Conservation (phyloP, 805 yeast species). For the Saccharomycopsis sp. region DNA sequence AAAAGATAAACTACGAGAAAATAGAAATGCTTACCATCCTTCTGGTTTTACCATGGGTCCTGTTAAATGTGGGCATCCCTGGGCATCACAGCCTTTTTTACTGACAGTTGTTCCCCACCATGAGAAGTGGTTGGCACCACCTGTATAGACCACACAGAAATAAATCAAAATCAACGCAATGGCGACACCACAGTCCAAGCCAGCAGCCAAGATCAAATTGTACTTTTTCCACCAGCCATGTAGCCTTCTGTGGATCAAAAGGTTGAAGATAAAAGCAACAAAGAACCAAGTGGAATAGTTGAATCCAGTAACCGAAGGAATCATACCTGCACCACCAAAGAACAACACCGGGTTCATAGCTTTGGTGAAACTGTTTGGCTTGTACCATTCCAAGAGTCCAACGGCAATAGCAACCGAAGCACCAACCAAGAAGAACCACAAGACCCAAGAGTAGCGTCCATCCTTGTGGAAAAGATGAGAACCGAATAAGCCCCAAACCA, state of each 20-base stretch:
- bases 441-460: no score
- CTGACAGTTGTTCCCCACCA: constrained; percentile 93
- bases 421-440: constrained; percentile 58
- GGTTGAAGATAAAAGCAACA: constrained; percentile 51
- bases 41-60: no score
- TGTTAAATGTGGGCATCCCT: no score
- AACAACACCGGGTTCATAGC: constrained; percentile 60
- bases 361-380: constrained; percentile 33
- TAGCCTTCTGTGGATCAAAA: constrained; percentile 46
- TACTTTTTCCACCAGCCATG: constrained; percentile 72
- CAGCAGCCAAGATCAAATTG: constrained; percentile 60
- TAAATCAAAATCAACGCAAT: constrained; percentile 52
- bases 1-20: no score
- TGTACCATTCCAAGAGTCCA: constrained; percentile 31
- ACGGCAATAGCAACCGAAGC: constrained; percentile 37
- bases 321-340: constrained; percentile 41
- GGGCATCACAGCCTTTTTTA: no score
- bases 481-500: constrained; percentile 61
- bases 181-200: constrained; percentile 61
- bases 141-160: constrained; percentile 40
- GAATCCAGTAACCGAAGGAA: constrained; percentile 69
- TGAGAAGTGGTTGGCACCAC: constrained; percentile 31
- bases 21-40: no score
- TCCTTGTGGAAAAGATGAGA: constrained; percentile 49
- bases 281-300: constrained; percentile 48